Evolutionary conservation across 2,329 filamentous ascomycete genomes (phyloP).

Genomic region (Pseudonectria buxi): DNA sequence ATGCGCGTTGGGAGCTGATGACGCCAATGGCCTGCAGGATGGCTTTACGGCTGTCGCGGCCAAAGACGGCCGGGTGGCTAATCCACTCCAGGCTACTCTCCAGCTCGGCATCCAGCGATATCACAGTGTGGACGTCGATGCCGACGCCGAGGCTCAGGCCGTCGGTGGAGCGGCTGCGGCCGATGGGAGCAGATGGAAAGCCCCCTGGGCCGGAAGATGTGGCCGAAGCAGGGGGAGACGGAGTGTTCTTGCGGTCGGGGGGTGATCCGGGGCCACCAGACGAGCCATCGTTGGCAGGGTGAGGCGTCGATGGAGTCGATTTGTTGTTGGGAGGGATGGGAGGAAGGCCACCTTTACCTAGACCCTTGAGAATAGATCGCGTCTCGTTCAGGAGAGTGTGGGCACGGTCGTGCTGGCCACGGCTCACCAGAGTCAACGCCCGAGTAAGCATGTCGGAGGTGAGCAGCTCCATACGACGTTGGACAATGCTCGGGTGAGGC

Average conservation of each 20-base stretch:
- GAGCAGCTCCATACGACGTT: slow-evolving; percentile 92
- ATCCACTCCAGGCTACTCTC: slow-evolving; percentile 95
- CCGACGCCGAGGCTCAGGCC: slow-evolving; percentile 57
- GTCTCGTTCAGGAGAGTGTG: slow-evolving; percentile 91
- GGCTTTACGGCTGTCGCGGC: slow-evolving; percentile 87
- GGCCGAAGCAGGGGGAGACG: slow-evolving; percentile 46
- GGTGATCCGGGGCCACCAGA: slow-evolving; percentile 36
- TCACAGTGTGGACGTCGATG: slow-evolving; percentile 77
- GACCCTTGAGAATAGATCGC: slow-evolving; percentile 86
- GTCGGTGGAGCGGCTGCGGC: slow-evolving; percentile 49
- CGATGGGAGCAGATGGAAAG: slow-evolving; percentile 37
- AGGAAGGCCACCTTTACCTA: slow-evolving; percentile 89
- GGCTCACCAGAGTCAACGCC: slow-evolving; percentile 81
- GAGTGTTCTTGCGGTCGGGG: slow-evolving; percentile 49
- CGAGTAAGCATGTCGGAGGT: slow-evolving; percentile 97
- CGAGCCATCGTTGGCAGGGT: slow-evolving; percentile 37
- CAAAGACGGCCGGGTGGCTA: slow-evolving; percentile 90
- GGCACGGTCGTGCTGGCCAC: slow-evolving; percentile 87
- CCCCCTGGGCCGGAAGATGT: slow-evolving; percentile 34
- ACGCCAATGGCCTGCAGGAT: slow-evolving; percentile 95
- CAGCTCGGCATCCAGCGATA: slow-evolving; percentile 83
- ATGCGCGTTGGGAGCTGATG: slow-evolving; percentile 88
- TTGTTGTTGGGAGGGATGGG: slow-evolving; percentile 62
- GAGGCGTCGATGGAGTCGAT: slow-evolving; percentile 44
- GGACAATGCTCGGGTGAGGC: slow-evolving; percentile 89